Base-by-base conservation (phyloP, 805 yeast genomes). In the Candida mattraensis region DNA sequence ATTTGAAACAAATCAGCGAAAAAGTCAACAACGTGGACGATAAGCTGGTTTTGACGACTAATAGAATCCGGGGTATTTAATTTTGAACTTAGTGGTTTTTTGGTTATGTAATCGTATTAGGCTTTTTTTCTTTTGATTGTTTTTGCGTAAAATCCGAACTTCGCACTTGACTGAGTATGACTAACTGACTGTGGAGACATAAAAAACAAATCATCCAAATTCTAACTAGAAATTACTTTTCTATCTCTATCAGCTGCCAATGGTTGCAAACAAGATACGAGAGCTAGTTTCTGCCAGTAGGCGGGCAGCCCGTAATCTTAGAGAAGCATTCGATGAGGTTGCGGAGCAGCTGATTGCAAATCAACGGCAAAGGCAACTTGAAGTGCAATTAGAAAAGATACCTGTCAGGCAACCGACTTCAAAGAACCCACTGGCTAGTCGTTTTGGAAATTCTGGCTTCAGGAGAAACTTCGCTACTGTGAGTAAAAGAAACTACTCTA, bases 1-100 rank as follows among this genome's bases (percentile, higher is more conserved):
- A 94, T 49, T 68, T 91, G 48, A 76, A 74, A 39, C 72, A 78
- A 44, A 81, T 93, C 47, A 91, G 86, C 50, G 88, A 87, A 48
- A 82, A 83, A 54, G 84, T 96, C 3, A 95, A 87, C 55, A 74
- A 76, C 35, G 70, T 88, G 56, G 97, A 91, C 60, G 82, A 87
- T 39, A 81, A 82, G 56, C 81, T 91, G 34, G 51, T 52, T 15
- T 35, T 56, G 33, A 48, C 56, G 7, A 60, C 64, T 5, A 56
- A 51, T 28, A 49, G 62, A 33, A 52, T 60, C 16, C 45, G 63
- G 35, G 64, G 64, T 34, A 54, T 60, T 11, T 60, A 33, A 39
- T 28, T 14, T 5, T 13, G 15, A 14, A 14, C 21, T 12, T 18
- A n/a, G 13, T 24, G 25, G 5, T 23, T 23, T 23, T 17, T 24